Conservation (phyloP, 257 asterid genomes). For the Solanum raphanifolium region DNA sequence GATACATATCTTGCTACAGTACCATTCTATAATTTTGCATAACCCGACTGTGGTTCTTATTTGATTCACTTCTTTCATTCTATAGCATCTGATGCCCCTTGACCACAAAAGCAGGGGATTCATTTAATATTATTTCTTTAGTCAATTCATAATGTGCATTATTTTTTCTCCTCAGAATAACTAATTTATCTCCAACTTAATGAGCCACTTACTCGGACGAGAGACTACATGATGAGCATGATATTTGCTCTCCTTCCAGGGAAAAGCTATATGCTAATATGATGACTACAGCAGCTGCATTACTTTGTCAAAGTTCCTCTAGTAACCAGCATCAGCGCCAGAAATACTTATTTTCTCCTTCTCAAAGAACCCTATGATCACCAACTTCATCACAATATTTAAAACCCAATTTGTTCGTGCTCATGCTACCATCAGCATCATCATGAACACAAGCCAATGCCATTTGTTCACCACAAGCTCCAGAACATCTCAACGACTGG, state of each 20-base stretch:
- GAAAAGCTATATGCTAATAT: not conserved
- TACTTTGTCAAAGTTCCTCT: not conserved
- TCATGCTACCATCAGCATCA: not conserved
- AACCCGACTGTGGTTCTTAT: not conserved
- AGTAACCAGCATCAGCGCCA: not conserved
- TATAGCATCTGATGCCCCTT: not conserved
- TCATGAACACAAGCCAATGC: not conserved
- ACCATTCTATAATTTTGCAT: not conserved
- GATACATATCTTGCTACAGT: not conserved
- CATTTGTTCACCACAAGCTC: not conserved
- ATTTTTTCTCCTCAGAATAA: not conserved
- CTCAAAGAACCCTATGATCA: not conserved
- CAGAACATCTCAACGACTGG: not conserved
- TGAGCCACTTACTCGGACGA: not conserved
- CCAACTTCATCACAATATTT: not conserved
- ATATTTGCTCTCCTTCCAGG: not conserved
- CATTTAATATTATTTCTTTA: not conserved
- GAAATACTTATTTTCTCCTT: not conserved
- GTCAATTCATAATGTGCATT: not conserved
- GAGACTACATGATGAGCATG: not conserved
- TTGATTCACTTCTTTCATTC: not conserved
- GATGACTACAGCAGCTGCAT: not conserved
- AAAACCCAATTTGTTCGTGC: not conserved
- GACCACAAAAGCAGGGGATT: not conserved
- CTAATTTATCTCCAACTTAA: not conserved